Conservation (phyloP, 179 eudicot genomes). For the Camellia oleifera region DNA sequence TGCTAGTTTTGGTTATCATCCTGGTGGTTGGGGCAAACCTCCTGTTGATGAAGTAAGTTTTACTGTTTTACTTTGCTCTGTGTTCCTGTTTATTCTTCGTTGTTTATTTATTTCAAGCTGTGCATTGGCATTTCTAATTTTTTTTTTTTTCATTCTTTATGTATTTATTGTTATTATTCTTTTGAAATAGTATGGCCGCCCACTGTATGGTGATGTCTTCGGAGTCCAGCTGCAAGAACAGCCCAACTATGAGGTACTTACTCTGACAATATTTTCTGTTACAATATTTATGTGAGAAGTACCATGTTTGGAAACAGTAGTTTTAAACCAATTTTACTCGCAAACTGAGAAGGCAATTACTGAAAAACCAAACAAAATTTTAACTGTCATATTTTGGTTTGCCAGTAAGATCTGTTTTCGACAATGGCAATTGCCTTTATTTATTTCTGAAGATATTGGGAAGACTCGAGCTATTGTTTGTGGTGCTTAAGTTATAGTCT, state of each 20-base stretch:
- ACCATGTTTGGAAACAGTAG: background rate
- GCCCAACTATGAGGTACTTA: conserved; percentile 81
- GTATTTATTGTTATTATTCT: background rate
- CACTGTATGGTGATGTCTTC: conserved; percentile 95
- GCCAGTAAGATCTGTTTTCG: too few species aligned
- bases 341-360: background rate
- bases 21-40: conserved; percentile 99
- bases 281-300: background rate
- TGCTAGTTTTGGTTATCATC: conserved; percentile 96
- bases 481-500: background rate
- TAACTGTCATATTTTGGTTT: too few species aligned
- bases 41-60: conserved; percentile 95
- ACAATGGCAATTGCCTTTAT: too few species aligned
- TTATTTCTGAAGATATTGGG: too few species aligned
- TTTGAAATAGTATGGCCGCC: conserved; percentile 67
- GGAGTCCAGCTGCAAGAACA: conserved; percentile 84
- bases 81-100: background rate
- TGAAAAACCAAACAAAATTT: too few species aligned
- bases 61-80: background rate
- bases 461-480: background rate
- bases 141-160: background rate
- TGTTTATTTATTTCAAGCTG: background rate
- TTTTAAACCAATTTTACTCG: background rate
- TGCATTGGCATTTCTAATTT: background rate
- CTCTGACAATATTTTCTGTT: background rate